Percentiles rank a stretch among this genome's conserved stretches.
Conservation (phyloP, 768 basidiomycete genomes). For the Boletus rubroflammeus region DNA sequence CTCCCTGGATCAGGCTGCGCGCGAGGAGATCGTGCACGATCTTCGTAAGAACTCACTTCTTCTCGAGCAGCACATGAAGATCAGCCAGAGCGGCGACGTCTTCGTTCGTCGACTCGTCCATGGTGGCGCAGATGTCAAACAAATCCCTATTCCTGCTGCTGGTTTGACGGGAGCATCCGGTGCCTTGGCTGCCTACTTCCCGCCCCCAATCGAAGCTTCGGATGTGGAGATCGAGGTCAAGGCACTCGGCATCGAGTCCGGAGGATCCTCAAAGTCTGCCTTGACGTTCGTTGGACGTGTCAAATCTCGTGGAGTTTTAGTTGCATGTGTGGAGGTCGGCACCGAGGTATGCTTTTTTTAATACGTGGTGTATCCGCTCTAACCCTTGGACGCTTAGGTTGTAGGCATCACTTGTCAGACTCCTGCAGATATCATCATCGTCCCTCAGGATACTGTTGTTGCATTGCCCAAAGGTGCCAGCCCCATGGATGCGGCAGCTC, state of each 20-base stretch:
- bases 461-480: constrained; percentile 13
- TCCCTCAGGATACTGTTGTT: constrained; percentile 9
- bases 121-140: constrained; percentile 22
- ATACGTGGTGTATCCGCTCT: background rate
- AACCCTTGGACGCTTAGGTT: constrained; percentile 7
- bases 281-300: constrained; percentile 16
- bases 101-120: constrained; percentile 30
- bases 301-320: constrained; percentile 16
- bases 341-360: constrained; percentile 1
- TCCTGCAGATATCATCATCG: constrained; percentile 16
- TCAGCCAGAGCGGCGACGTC: constrained; percentile 25
- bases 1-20: constrained; percentile 17
- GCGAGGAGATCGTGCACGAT: constrained; percentile 24
- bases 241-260: constrained; percentile 10
- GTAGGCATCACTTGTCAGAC: constrained; percentile 18
- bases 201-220: constrained; percentile 10
- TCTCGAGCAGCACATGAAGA: constrained; percentile 30
- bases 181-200: constrained; percentile 19
- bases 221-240: constrained; percentile 21
- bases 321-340: constrained; percentile 4
- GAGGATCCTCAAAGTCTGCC: constrained; percentile 10
- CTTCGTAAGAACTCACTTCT: constrained; percentile 26
- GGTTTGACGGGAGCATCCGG: constrained; percentile 11
- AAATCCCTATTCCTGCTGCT: constrained; percentile 8
- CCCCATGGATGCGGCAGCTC: constrained; percentile 17